These are phyloP conservation scores for Penicillium hesseltinei DNA, from an alignment of 2,329 filamentous ascomycete species.

Conservation along the genomic window DNA sequence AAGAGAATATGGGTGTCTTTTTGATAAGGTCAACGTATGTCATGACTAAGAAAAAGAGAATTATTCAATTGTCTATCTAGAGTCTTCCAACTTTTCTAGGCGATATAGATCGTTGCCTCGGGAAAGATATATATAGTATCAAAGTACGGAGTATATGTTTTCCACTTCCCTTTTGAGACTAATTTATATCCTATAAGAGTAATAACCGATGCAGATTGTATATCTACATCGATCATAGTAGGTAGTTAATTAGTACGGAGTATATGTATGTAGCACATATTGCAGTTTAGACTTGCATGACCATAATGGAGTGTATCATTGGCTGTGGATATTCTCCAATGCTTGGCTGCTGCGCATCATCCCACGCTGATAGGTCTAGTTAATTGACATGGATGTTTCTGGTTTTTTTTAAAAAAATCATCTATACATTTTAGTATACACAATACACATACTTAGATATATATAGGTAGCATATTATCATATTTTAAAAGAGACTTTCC, in stretches of 20 bases:
- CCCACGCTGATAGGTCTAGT: conserved; percentile 12
- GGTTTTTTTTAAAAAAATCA: too few species aligned
- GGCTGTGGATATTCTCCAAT: background rate
- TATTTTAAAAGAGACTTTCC: background rate
- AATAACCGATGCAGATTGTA: background rate
- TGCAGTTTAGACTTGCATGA: background rate
- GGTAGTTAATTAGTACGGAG: background rate
- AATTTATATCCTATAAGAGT: background rate
- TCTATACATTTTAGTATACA: background rate
- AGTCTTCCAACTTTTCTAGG: background rate
- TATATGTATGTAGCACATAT: background rate
- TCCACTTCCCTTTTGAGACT: too few species aligned
- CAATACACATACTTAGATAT: background rate
- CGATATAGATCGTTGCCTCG: background rate
- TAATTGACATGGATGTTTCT: background rate
- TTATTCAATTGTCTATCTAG: background rate
- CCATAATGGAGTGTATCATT: background rate
- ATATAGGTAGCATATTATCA: background rate
- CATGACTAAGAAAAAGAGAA: background rate
- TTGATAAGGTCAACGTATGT: background rate
- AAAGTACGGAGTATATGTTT: background rate
- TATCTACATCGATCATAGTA: background rate
- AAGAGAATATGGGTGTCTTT: background rate
- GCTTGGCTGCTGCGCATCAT: conserved; percentile 3
- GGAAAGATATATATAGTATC: background rate